phyloP scores from a whole-genome alignment of 2,329 filamentous ascomycete species.

The Xylariaceae sp. region DNA sequence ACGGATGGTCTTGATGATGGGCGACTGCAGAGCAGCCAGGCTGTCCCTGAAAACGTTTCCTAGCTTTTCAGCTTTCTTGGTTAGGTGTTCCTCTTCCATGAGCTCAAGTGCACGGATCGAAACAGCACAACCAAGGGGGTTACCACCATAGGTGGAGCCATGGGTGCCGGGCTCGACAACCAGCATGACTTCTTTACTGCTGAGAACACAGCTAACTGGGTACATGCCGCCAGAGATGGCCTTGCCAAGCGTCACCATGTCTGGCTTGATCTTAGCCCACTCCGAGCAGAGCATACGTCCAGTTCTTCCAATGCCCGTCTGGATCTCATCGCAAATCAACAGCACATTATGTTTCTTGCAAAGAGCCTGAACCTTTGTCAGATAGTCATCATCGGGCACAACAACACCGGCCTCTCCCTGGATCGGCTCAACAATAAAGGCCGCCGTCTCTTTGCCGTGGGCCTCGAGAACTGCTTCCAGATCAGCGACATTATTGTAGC shows the following conservation, averaged over 20 bases:
- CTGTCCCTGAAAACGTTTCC: slow-evolving; percentile 80
- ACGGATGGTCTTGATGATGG: slow-evolving; percentile 75
- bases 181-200: slow-evolving; percentile 86
- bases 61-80: slow-evolving; percentile 72
- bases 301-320: slow-evolving; percentile 93
- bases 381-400: slow-evolving; percentile 85
- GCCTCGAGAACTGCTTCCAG: slow-evolving; percentile 72
- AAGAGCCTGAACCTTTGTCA: slow-evolving; percentile 70
- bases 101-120: slow-evolving; percentile 93
- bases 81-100: slow-evolving; percentile 84
- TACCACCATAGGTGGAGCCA: slow-evolving; percentile 96
- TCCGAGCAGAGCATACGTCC: slow-evolving; percentile 90
- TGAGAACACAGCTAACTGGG: slow-evolving; percentile 90
- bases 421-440: slow-evolving; percentile 92
- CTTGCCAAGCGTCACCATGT: slow-evolving; percentile 91
- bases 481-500: slow-evolving; percentile 80
- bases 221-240: slow-evolving; percentile 98
- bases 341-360: slow-evolving; percentile 95
- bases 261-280: slow-evolving; percentile 92
- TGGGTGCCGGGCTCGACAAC: slow-evolving; percentile 95
- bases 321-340: slow-evolving; percentile 96
- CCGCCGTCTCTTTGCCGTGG: slow-evolving; percentile 80
- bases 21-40: slow-evolving; percentile 67
- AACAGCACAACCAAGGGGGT: slow-evolving; percentile 90
- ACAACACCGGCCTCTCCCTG: slow-evolving; percentile 97